These are phyloP conservation scores for Arachis hypogaea DNA, from an alignment of 306 rosid genomes.

Conservation along the genomic window DNA sequence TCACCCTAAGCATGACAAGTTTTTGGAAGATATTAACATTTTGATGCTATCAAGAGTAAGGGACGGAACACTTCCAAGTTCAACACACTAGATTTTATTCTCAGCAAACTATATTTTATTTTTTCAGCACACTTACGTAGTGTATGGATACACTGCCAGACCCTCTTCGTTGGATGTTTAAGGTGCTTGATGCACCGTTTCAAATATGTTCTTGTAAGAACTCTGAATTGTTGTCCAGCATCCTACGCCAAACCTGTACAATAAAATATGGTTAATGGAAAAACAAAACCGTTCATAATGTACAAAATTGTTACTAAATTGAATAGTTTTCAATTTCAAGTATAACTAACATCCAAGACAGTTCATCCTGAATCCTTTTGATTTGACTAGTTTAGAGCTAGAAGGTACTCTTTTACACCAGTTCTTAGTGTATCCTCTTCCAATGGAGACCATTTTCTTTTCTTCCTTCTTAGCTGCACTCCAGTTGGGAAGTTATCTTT, in stretches of 20 bases:
- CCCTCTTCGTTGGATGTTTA: too few species aligned
- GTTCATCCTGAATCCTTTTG: conserved; percentile 9
- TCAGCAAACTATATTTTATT: too few species aligned
- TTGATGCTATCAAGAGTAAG: too few species aligned
- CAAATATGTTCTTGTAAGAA: conserved; percentile 55
- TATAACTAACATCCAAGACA: conserved; percentile 18
- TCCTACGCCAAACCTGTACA: conserved; percentile 76
- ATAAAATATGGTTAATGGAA: conserved; percentile 39
- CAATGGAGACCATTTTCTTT: conserved; percentile 64
- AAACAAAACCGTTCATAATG: background rate
- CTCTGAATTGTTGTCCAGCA: conserved; percentile 66
- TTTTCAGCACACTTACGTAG: too few species aligned
- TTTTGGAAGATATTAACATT: too few species aligned
- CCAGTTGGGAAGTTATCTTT: conserved; percentile 45
- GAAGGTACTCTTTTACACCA: conserved; percentile 67
- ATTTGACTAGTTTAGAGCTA: conserved; percentile 29
- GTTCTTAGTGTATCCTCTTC: conserved; percentile 78
- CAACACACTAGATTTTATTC: too few species aligned
- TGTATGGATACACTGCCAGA: too few species aligned
- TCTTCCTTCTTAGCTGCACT: conserved; percentile 51
- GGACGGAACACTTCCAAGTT: too few species aligned
- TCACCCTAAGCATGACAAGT: too few species aligned
- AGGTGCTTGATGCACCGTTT: too few species aligned
- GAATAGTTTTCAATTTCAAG: conserved; percentile 11
- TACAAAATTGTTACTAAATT: background rate